phyloP scores from a whole-genome alignment of 768 basidiomycete species.

The Panaeolus cyanescens region DNA sequence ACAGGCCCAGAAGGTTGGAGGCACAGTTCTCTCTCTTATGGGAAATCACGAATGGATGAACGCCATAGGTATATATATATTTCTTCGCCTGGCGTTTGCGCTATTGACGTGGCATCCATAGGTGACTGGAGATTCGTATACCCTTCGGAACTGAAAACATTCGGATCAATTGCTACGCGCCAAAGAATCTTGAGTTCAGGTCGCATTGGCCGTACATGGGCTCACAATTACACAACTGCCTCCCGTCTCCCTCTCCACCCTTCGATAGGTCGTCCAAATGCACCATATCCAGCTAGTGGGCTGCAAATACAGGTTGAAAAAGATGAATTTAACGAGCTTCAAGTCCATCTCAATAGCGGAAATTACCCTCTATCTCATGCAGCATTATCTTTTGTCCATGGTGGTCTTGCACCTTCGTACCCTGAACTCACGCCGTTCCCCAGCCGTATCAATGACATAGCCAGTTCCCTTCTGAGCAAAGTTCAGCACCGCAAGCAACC shows the following conservation, averaged over 20 bases:
- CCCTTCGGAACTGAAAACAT: constrained; percentile 78
- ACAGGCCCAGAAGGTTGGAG: constrained; percentile 71
- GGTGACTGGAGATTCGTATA: constrained; percentile 96
- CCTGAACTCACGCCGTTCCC: constrained; percentile 81
- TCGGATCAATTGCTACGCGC: constrained; percentile 70
- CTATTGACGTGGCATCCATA: constrained; percentile 23
- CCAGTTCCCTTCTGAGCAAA: constrained; percentile 66
- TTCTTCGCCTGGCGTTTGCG: not conserved
- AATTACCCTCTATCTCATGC: constrained; percentile 65
- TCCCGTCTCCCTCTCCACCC: constrained; percentile 82
- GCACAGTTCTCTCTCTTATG: constrained; percentile 72
- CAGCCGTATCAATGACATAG: constrained; percentile 76
- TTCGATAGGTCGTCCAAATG: constrained; percentile 66
- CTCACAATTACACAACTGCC: constrained; percentile 80
- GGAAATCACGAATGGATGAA: constrained; percentile 99
- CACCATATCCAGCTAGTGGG: constrained; percentile 48
- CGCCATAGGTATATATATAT: constrained; percentile 57
- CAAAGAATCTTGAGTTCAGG: constrained; percentile 77
- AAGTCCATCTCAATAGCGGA: constrained; percentile 5
- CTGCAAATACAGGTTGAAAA: constrained; percentile 30
- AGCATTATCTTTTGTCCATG: constrained; percentile 92
- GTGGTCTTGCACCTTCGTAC: constrained; percentile 83
- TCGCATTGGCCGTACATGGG: constrained; percentile 80
- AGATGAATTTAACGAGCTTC: constrained; percentile 11
- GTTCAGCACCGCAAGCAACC: constrained; percentile 52